Base-by-base conservation (phyloP, 78 protist species). In the Cyanophora paradoxa region DNA sequence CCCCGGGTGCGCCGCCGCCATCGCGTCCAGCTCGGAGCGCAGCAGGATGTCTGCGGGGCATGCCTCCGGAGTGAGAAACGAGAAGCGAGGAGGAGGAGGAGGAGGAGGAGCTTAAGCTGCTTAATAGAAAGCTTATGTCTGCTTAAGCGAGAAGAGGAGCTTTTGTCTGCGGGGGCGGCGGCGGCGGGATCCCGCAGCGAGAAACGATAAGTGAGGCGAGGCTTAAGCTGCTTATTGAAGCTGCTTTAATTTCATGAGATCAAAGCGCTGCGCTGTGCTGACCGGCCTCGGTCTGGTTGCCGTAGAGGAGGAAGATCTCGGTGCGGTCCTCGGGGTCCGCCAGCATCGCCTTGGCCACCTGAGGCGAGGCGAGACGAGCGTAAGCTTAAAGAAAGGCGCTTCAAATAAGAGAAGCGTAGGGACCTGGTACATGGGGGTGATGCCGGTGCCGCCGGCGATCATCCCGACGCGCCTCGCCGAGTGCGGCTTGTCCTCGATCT, bases 371-470 rank as follows among this genome's bases (percentile, higher is more conserved):
- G 66, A 16, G 42, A n/a, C 19, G 24, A 33, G 19, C 19, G 19
- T 30, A 2, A 57, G 63, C 11, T 8, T 11, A 26, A 57, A 28
- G 10, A 11, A 11, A 28, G 2, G 5, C 56, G 41, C 22, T 58
- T 19, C 3, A 58, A 34, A 19, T 31, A 4, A 16, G 19, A 17
- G 46, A 39, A 0, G 24, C 22, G 50, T 1, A 24, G 20, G 17
- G 6, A 85, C 88, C 75, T 89, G 93, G 72, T 52, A 77, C 86
- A 82, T 78, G 63, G 93, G 93, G 22, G 93, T 85, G 75, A 89
- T 85, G 71, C 93, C 94, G 0, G 90, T 79, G 50, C 94, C 94
- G 56, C 94, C 94, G 22, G 83, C 72, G 24, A 89, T 70, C 82
- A 89, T 66, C 44, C 88, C 90, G 31, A 89, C 39, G 44, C 20